Evolutionary conservation across 139 green algal species (phyloP).

Genomic region (Chlamydomonas sp.): DNA sequence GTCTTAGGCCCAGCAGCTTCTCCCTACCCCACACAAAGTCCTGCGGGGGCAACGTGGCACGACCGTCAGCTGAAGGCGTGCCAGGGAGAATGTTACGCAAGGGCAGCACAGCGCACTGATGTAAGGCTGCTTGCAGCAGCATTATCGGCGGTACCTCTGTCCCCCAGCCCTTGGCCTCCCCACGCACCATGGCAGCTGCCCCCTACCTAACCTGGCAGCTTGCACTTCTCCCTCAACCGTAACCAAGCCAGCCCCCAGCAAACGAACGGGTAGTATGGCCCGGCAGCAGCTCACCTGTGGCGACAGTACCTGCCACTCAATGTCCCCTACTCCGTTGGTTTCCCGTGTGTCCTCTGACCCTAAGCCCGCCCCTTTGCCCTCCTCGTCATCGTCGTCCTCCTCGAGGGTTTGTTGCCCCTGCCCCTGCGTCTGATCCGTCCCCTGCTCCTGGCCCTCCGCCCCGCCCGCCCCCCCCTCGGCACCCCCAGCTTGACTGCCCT

Average conservation of each 20-base stretch:
- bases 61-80: not conserved
- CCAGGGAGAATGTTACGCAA: not conserved
- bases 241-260: too few species aligned
- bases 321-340: not conserved
- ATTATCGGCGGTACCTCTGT: too few species aligned
- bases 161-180: too few species aligned
- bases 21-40: slow-evolving; percentile 15
- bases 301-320: not conserved
- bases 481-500: not conserved
- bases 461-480: not conserved
- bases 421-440: too few species aligned
- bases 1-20: slow-evolving; percentile 9
- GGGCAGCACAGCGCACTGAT: not conserved
- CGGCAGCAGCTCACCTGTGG: too few species aligned
- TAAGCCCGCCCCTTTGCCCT: not conserved
- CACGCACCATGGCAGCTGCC: too few species aligned
- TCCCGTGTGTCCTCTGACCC: too few species aligned
- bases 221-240: too few species aligned
- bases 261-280: too few species aligned
- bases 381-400: too few species aligned
- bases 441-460: not conserved
- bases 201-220: too few species aligned
- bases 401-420: too few species aligned
- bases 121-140: not conserved
- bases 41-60: not conserved